phyloP scores from a whole-genome alignment of 306 rosid genomes.

The Pachyrhizus erosus region DNA sequence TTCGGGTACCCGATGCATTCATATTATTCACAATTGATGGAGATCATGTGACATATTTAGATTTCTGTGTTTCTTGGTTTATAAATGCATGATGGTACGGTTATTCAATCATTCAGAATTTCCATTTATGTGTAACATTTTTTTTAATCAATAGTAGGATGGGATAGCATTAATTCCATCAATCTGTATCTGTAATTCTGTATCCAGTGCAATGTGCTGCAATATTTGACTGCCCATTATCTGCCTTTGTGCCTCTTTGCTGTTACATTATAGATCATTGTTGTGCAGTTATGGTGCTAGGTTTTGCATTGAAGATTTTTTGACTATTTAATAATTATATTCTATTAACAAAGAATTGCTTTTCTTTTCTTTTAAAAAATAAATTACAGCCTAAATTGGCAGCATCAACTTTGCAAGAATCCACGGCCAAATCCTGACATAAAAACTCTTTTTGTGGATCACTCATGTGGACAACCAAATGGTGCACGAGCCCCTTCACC shows the following conservation, averaged over 20 bases:
- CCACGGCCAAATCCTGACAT: conserved; percentile 99
- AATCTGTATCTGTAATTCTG: neutral
- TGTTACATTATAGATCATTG: neutral
- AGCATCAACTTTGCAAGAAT: conserved; percentile 96
- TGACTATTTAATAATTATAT: conserved; percentile 4
- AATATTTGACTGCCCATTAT: neutral
- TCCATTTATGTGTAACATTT: neutral
- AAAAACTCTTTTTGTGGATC: conserved; percentile 98
- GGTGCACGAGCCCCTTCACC: conserved; percentile 99
- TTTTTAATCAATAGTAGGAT: neutral
- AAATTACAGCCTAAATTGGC: conserved; percentile 93
- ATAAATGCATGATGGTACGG: neutral
- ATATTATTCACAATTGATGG: conserved; percentile 1
- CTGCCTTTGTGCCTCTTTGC: conserved; percentile 7
- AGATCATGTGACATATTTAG: neutral
- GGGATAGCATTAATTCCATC: neutral
- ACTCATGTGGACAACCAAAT: conserved; percentile 96
- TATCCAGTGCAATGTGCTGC: neutral
- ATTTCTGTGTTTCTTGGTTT: conserved; percentile 23
- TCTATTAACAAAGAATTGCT: conserved; percentile 31
- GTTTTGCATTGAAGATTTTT: neutral
- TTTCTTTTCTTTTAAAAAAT: neutral
- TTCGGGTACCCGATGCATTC: neutral
- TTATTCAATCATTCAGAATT: neutral
- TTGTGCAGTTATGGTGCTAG: conserved; percentile 2